phyloP scores from a whole-genome alignment of 2,329 filamentous ascomycete genomes.

The Xylariales sp. region DNA sequence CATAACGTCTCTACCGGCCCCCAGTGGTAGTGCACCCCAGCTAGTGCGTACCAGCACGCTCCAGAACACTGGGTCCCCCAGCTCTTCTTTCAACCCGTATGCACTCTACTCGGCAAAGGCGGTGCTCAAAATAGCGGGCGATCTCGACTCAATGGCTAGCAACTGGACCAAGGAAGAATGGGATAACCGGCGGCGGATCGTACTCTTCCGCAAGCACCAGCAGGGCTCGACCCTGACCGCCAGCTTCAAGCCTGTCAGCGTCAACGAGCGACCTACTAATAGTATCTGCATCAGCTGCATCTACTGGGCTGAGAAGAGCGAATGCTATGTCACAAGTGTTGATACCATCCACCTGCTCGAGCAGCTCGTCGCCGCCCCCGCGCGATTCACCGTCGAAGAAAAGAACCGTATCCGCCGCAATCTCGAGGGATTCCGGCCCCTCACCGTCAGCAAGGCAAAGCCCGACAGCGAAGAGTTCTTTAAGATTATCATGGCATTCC shows the following conservation, averaged over 20 bases:
- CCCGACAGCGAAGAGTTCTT: constrained; percentile 94
- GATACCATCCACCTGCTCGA: constrained; percentile 96
- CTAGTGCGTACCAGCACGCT: constrained; percentile 55
- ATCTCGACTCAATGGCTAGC: constrained; percentile 78
- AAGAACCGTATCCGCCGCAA: constrained; percentile 98
- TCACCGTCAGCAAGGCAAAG: constrained; percentile 92
- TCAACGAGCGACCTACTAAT: constrained; percentile 74
- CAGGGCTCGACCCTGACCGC: constrained; percentile 76
- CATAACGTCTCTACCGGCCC: constrained; percentile 44
- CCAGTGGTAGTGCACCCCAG: constrained; percentile 39
- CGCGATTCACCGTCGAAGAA: constrained; percentile 90
- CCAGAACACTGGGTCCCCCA: constrained; percentile 28
- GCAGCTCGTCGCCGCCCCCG: constrained; percentile 70
- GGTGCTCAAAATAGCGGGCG: constrained; percentile 76
- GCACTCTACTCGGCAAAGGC: constrained; percentile 81
- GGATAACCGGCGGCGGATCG: constrained; percentile 73
- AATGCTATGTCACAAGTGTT: constrained; percentile 92
- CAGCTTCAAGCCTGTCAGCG: constrained; percentile 73
- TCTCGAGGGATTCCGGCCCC: constrained; percentile 85
- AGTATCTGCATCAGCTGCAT: constrained; percentile 97
- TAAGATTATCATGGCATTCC: constrained; percentile 98
- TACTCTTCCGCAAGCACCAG: constrained; percentile 83
- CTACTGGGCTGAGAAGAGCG: constrained; percentile 86
- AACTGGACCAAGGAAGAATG: constrained; percentile 82
- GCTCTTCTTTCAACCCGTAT: constrained; percentile 67